Conservation (phyloP, 2,329 filamentous ascomycete species). For the Colletotrichum sp. region DNA sequence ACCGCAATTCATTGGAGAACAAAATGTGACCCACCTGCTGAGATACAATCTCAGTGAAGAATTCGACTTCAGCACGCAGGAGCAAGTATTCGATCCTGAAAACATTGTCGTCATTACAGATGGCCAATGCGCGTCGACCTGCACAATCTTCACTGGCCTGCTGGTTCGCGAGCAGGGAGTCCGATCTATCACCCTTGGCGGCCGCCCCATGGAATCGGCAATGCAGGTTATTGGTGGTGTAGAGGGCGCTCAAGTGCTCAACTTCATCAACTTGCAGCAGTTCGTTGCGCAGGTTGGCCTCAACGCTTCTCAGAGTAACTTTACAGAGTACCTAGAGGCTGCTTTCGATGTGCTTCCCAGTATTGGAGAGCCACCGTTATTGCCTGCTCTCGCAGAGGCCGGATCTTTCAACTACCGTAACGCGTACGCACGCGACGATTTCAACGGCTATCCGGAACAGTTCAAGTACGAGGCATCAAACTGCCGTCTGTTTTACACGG, state of each 20-base stretch:
- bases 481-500: constrained; percentile 62
- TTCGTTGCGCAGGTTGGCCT: background rate
- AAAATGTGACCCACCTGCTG: constrained; percentile 2
- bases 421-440: constrained; percentile 26
- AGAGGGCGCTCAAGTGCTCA: constrained; percentile 52
- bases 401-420: constrained; percentile 48
- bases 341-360: background rate
- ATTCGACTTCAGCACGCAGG: background rate
- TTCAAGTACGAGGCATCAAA: constrained; percentile 62
- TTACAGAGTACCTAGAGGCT: background rate
- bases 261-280: constrained; percentile 26
- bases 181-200: constrained; percentile 62
- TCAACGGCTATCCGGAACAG: constrained; percentile 51
- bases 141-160: constrained; percentile 61
- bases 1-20: background rate
- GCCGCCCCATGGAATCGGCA: constrained; percentile 51
- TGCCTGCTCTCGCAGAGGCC: constrained; percentile 37
- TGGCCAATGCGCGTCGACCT: constrained; percentile 64
- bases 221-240: constrained; percentile 65
- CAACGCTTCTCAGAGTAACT: constrained; percentile 1
- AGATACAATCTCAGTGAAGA: background rate
- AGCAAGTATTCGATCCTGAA: constrained; percentile 36
- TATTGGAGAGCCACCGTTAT: background rate
- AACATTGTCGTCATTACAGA: constrained; percentile 53
- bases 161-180: constrained; percentile 57